Conservation (phyloP, 2,329 filamentous ascomycete species). For the Elsinoe batatas region DNA sequence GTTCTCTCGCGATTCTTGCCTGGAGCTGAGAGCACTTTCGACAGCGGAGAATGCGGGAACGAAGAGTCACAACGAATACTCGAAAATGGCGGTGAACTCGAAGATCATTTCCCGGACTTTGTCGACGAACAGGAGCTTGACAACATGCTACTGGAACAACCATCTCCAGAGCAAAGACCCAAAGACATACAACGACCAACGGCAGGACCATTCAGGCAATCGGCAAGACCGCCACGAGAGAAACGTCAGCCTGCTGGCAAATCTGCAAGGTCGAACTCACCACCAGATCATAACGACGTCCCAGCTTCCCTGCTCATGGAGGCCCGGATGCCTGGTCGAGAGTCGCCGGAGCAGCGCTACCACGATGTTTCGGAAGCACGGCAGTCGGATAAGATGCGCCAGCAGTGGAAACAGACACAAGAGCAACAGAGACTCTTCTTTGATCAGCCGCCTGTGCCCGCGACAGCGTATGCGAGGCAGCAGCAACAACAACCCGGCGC, state of each 20-base stretch:
- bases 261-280: conserved; percentile 14
- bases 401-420: conserved; percentile 43
- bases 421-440: conserved; percentile 36
- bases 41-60: conserved; percentile 31
- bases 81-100: conserved; percentile 42
- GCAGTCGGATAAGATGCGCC: conserved; percentile 34
- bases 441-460: conserved; percentile 7
- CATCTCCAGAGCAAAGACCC: conserved; percentile 15
- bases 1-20: conserved; percentile 42
- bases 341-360: background rate
- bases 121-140: conserved; percentile 50
- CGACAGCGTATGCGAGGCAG: conserved; percentile 9
- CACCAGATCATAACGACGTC: conserved; percentile 5
- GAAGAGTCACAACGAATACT: conserved; percentile 36
- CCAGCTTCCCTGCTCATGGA: conserved; percentile 11
- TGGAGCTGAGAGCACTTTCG: conserved; percentile 31
- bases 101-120: conserved; percentile 41
- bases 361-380: conserved; percentile 32
- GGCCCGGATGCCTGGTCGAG: background rate
- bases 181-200: conserved; percentile 14
- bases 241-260: conserved; percentile 13
- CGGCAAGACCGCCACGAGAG: background rate
- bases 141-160: conserved; percentile 43
- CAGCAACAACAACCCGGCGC: background rate
- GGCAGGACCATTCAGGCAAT: background rate